Conservation (phyloP, 2,329 filamentous ascomycete species). For the Aspergillus sp. region DNA sequence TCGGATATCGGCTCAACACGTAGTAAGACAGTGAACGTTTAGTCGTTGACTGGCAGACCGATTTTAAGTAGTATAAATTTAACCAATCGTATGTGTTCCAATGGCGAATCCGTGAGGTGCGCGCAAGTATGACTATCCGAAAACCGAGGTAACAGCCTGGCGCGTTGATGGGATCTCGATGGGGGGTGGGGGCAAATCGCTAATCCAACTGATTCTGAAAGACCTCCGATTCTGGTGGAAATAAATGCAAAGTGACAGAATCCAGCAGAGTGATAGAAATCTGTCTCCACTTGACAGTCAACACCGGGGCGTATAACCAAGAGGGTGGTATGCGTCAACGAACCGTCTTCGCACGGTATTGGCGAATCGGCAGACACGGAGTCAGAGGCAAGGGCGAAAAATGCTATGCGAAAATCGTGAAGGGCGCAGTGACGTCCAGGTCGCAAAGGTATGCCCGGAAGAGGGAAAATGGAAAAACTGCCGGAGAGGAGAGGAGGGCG, state of each 20-base stretch:
- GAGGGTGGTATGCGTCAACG: background rate
- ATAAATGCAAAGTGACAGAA: no score
- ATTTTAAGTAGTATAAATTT: background rate
- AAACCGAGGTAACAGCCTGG: background rate
- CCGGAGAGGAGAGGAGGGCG: background rate
- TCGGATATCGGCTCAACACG: constrained; percentile 17
- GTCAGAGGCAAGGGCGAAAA: background rate
- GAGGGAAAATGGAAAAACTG: background rate
- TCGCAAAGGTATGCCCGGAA: background rate
- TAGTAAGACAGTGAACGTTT: constrained; percentile 3
- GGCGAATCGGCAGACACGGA: background rate
- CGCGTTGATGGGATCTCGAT: background rate
- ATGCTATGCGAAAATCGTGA: background rate
- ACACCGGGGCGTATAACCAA: background rate
- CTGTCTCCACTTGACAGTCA: background rate
- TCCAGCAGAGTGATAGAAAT: background rate
- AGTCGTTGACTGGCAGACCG: background rate
- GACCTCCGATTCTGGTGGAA: background rate
- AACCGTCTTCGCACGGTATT: background rate
- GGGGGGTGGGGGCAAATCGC: background rate
- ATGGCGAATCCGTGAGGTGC: background rate
- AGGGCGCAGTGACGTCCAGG: background rate
- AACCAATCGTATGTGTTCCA: background rate
- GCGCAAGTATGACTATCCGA: background rate
- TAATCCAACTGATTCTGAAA: background rate